Evolutionary conservation across 163 green algal species (phyloP), one percentile per base, ranked within the genome.

Genomic region (Scenedesmus sp.): DNA sequence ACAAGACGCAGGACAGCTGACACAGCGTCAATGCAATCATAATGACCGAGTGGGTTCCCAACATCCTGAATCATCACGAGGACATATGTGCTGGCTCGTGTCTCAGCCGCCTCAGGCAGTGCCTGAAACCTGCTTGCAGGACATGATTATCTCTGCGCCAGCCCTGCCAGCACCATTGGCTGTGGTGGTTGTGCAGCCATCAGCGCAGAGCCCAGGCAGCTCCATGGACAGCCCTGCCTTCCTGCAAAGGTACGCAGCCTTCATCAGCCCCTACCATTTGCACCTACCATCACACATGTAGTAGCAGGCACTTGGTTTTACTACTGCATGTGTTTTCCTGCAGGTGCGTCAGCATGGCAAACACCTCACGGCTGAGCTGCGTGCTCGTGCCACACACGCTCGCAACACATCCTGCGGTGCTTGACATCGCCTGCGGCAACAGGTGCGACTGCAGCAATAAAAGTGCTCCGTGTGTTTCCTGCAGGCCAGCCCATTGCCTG

Each of bases 341-440:
- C 87, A 91, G 87, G 59, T 91, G 87, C 52, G 62, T n/a, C 57
- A 91, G 57, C 26, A 87, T 91, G 87, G 87, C 76, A 3, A 81
- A 46, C 15, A 91, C 87, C 6, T 91, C 81, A 26, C 74, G 87
- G 26, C 3, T 86, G 3, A 67, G 74, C 76, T 64, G 6, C 26
- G 18, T 87, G n/a, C 16, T 79, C 9, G 5, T 91, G 76, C 87
- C 87, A 0, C 60, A 66, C 55, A 26, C 54, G 26, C 87, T 87
- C 20, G 87, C 54, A 56, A 52, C 18, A 9, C 87, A 91, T 4
- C 56, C 87, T 46, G 18, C 55, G 46, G n/a, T 74, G 18, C 70
- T 91, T 8, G 46, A 91, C 3, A 8, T 91, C 5, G 87, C 87
- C 34, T 76, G 56, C 15, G 73, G 52, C 55, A 76, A 8, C 55